These are phyloP conservation scores for Boletus reticulatus DNA, from an alignment of 768 basidiomycete genomes.

Conservation along the genomic window DNA sequence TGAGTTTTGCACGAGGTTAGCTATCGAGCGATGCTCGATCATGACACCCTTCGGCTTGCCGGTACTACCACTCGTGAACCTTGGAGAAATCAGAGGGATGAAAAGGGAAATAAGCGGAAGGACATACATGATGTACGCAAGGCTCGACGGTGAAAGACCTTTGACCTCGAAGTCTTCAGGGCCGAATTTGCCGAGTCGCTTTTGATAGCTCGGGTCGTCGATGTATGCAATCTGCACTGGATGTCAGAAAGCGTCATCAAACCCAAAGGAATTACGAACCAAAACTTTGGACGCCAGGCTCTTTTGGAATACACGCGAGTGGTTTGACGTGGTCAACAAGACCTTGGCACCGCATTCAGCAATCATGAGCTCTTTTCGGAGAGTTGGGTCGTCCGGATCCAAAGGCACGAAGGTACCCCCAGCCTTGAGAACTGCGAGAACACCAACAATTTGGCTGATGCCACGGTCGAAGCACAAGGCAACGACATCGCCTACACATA, in stretches of 20 bases:
- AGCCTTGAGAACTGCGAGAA: constrained; percentile 33
- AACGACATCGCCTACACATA: constrained; percentile 23
- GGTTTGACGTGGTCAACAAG: constrained; percentile 25
- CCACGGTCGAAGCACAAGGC: constrained; percentile 31
- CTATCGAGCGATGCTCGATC: constrained; percentile 21
- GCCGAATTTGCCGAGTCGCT: constrained; percentile 13
- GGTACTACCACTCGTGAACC: constrained; percentile 25
- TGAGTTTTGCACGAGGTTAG: constrained; percentile 22
- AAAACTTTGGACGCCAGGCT: constrained; percentile 22
- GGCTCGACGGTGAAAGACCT: constrained; percentile 19
- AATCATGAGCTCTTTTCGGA: constrained; percentile 29
- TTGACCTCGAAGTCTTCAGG: constrained; percentile 20
- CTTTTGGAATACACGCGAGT: constrained; percentile 23
- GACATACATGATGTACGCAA: constrained; percentile 28
- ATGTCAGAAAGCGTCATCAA: not conserved
- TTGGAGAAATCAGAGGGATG: not conserved
- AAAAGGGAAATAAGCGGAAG: not conserved
- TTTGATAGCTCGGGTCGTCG: constrained; percentile 29
- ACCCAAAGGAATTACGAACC: constrained; percentile 3
- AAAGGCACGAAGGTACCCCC: constrained; percentile 25
- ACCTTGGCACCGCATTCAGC: constrained; percentile 27
- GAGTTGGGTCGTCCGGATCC: constrained; percentile 30
- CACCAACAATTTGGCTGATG: constrained; percentile 26
- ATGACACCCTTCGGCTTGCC: constrained; percentile 25
- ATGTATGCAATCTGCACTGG: constrained; percentile 24